A percentile compares a stretch with the other conserved stretches of the same genome.
Evolutionary conservation across 2,329 filamentous ascomycete genomes (phyloP).

Genomic region (Talaromyces sp.): DNA sequence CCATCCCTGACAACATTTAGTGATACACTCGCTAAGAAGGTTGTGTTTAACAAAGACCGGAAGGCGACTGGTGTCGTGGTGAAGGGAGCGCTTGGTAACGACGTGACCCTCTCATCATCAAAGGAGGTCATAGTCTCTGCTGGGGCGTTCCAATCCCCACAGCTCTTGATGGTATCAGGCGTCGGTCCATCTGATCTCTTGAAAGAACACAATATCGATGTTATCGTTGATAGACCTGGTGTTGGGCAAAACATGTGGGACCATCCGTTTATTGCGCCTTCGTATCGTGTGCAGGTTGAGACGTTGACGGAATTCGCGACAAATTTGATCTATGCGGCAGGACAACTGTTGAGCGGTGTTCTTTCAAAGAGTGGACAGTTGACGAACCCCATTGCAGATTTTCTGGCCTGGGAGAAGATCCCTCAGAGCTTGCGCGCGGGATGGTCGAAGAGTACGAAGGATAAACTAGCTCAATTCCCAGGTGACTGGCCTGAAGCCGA

Average conservation of each 20-base stretch:
- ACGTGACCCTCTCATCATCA: constrained; percentile 48
- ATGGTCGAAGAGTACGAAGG: constrained; percentile 5
- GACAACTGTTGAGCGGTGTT: constrained; percentile 19
- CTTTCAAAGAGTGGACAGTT: constrained; percentile 26
- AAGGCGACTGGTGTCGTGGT: constrained; percentile 53
- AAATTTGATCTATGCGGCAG: constrained; percentile 17
- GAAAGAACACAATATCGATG: constrained; percentile 27
- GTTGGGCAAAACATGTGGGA: constrained; percentile 44
- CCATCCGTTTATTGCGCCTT: constrained; percentile 34
- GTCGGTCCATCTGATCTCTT: constrained; percentile 44
- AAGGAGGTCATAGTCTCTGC: constrained; percentile 55
- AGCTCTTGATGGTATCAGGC: constrained; percentile 57
- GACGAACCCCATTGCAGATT: constrained; percentile 32
- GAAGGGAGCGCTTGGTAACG: constrained; percentile 29
- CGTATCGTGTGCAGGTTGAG: constrained; percentile 30
- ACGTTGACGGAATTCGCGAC: constrained; percentile 24
- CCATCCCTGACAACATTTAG: constrained; percentile 46
- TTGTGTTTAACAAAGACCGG: constrained; percentile 54
- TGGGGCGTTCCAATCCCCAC: constrained; percentile 58
- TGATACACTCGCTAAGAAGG: constrained; percentile 48
- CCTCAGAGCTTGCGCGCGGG: constrained; percentile 22
- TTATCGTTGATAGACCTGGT: constrained; percentile 33
- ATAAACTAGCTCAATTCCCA: constrained; percentile 32
- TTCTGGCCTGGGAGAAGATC: constrained; percentile 38
- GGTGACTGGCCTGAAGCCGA: constrained; percentile 45